Conservation (phyloP, 2,329 filamentous ascomycete genomes). For the Aspergillus quadrilineatus region DNA sequence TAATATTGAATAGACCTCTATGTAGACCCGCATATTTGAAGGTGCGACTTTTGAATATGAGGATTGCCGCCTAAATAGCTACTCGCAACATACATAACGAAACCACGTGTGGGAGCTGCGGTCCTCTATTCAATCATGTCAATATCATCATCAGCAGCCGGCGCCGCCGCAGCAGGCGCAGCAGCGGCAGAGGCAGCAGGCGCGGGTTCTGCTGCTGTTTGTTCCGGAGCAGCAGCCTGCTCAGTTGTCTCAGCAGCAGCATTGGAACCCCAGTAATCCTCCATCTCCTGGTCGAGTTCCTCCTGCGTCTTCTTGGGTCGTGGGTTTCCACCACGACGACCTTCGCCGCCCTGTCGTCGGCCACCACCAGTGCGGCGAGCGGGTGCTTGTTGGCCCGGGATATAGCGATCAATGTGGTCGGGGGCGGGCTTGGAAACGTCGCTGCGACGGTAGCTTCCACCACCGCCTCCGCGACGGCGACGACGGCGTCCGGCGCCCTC, state of each 20-base stretch:
- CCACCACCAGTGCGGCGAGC: conserved; percentile 46
- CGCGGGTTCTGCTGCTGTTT: conserved; percentile 13
- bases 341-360: conserved; percentile 14
- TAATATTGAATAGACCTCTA: background rate
- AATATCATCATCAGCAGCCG: conserved; percentile 56
- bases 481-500: conserved; percentile 40
- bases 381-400: conserved; percentile 59
- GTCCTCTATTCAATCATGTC: conserved; percentile 61
- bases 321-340: conserved; percentile 48
- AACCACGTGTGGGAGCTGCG: background rate
- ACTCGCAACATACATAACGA: background rate
- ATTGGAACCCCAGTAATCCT: conserved; percentile 73
- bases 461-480: conserved; percentile 39
- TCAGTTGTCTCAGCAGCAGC: conserved; percentile 42
- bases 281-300: conserved; percentile 95
- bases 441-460: conserved; percentile 48
- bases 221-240: conserved; percentile 26
- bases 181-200: conserved; percentile 17
- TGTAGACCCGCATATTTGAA: background rate
- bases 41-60: background rate
- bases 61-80: background rate
- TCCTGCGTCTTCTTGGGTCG: conserved; percentile 83
- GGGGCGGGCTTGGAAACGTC: conserved; percentile 57
- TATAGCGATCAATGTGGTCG: conserved; percentile 74
- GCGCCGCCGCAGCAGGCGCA: conserved; percentile 26